These are phyloP conservation scores for Curvularia verruculosa DNA, from an alignment of 2,329 filamentous ascomycete species.

Conservation along the genomic window DNA sequence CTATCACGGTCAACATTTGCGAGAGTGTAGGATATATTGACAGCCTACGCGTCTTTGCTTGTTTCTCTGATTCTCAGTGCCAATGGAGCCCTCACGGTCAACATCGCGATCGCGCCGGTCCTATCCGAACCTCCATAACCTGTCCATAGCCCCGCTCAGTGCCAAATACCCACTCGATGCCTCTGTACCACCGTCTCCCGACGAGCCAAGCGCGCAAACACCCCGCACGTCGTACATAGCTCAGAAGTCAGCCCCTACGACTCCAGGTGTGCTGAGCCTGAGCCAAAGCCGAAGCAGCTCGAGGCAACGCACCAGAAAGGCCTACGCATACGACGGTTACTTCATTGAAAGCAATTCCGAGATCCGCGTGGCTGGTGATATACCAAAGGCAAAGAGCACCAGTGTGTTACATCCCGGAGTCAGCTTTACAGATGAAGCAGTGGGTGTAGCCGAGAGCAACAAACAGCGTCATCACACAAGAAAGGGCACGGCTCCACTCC, in stretches of 20 bases:
- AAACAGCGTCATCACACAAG: constrained; percentile 34
- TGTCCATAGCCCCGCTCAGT: constrained; percentile 66
- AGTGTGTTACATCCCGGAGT: constrained; percentile 47
- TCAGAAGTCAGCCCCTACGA: constrained; percentile 56
- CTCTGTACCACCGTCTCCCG: constrained; percentile 43
- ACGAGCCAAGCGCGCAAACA: constrained; percentile 33
- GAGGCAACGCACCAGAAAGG: constrained; percentile 45
- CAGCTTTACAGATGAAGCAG: constrained; percentile 31
- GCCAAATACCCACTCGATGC: constrained; percentile 60
- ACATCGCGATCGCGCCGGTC: constrained; percentile 56
- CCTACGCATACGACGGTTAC: constrained; percentile 43
- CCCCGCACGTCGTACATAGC: constrained; percentile 55
- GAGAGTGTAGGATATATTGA: constrained; percentile 6
- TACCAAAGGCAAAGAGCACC: constrained; percentile 57
- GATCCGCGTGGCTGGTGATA: constrained; percentile 37
- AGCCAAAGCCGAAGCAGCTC: constrained; percentile 47
- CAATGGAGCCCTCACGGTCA: constrained; percentile 38
- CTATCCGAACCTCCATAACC: constrained; percentile 64
- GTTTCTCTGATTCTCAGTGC: not conserved
- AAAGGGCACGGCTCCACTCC: constrained; percentile 40
- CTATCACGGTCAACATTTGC: constrained; percentile 12
- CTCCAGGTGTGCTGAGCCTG: constrained; percentile 56
- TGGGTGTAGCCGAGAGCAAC: constrained; percentile 6
- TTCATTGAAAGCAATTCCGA: constrained; percentile 35
- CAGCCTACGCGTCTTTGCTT: not conserved